phyloP scores from a whole-genome alignment of 805 yeast species.

The Ogataea degrootiae region DNA sequence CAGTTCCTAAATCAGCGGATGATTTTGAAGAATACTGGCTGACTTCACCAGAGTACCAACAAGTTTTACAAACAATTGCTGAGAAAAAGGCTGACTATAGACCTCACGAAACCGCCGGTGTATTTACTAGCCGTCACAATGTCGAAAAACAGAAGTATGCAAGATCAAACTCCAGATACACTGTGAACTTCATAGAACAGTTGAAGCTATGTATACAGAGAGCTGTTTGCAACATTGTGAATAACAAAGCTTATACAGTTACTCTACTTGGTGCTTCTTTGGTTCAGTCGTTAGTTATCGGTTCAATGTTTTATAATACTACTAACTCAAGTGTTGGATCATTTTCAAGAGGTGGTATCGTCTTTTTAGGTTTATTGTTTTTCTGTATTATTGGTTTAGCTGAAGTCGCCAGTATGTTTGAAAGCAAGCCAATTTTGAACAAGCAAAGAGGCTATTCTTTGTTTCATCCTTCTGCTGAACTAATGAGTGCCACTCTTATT shows the following conservation, averaged over 20 bases:
- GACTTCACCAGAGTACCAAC: constrained; percentile 47
- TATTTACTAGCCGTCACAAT: constrained; percentile 26
- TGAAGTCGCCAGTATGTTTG: constrained; percentile 55
- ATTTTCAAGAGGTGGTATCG: constrained; percentile 57
- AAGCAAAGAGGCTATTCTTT: constrained; percentile 62
- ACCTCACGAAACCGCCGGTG: constrained; percentile 30
- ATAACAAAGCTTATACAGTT: constrained; percentile 54
- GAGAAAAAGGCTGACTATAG: constrained; percentile 30
- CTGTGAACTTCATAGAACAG: constrained; percentile 44
- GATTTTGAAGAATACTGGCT: constrained; percentile 60
- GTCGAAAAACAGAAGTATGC: constrained; percentile 36
- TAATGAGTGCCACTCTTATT: constrained; percentile 50
- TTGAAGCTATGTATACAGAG: constrained; percentile 47
- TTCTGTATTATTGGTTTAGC: constrained; percentile 59
- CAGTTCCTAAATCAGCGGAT: constrained; percentile 50
- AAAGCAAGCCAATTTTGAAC: constrained; percentile 57
- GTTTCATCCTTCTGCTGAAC: constrained; percentile 62
- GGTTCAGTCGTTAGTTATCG: constrained; percentile 53
- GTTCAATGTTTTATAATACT: constrained; percentile 55
- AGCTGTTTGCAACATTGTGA: constrained; percentile 48
- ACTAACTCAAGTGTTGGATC: constrained; percentile 48
- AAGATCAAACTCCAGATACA: constrained; percentile 33
- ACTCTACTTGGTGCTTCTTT: constrained; percentile 45
- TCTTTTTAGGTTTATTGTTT: constrained; percentile 57
- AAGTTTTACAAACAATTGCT: constrained; percentile 30